A percentile compares a stretch with the other conserved stretches of the same genome.
These are phyloP conservation scores for Apiotrichum veenhuisii DNA, from an alignment of 1,284 basidiomycete species.

Conservation along the genomic window DNA sequence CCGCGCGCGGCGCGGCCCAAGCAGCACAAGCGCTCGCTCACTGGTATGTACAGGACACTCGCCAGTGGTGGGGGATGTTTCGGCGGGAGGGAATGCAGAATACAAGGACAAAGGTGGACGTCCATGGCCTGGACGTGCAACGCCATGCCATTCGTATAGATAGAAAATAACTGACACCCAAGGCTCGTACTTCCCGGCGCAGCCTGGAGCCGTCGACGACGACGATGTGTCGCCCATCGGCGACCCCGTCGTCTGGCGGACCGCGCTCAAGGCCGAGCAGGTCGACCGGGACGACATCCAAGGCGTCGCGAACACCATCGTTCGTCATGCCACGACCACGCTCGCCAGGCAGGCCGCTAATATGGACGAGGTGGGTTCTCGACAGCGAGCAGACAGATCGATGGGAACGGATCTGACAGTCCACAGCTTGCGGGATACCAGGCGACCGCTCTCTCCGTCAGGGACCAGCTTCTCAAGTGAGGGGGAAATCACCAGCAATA, in stretches of 20 bases:
- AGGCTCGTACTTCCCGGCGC: constrained; percentile 48
- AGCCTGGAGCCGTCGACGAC: constrained; percentile 62
- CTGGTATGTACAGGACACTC: constrained; percentile 33
- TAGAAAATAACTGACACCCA: constrained; percentile 18
- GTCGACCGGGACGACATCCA: constrained; percentile 50
- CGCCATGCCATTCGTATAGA: too few species aligned
- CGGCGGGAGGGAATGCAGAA: too few species aligned
- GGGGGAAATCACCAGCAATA: too few species aligned
- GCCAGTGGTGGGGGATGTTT: too few species aligned
- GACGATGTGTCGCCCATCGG: constrained; percentile 82
- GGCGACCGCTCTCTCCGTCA: constrained; percentile 60
- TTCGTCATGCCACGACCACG: constrained; percentile 77
- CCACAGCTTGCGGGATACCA: constrained; percentile 49
- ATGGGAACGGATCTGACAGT: neutral
- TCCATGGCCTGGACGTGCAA: too few species aligned
- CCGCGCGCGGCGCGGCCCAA: constrained; percentile 41
- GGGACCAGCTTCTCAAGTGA: constrained; percentile 68
- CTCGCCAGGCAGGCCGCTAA: constrained; percentile 84
- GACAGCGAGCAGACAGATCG: constrained; percentile 62
- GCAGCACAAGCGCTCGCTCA: constrained; percentile 42
- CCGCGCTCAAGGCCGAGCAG: constrained; percentile 48
- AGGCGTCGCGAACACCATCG: constrained; percentile 69
- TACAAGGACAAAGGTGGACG: too few species aligned
- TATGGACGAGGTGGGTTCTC: constrained; percentile 69
- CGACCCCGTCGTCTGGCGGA: constrained; percentile 74